Base-by-base conservation (phyloP, 2,329 filamentous ascomycete genomes). In the Cytospora piceicola region DNA sequence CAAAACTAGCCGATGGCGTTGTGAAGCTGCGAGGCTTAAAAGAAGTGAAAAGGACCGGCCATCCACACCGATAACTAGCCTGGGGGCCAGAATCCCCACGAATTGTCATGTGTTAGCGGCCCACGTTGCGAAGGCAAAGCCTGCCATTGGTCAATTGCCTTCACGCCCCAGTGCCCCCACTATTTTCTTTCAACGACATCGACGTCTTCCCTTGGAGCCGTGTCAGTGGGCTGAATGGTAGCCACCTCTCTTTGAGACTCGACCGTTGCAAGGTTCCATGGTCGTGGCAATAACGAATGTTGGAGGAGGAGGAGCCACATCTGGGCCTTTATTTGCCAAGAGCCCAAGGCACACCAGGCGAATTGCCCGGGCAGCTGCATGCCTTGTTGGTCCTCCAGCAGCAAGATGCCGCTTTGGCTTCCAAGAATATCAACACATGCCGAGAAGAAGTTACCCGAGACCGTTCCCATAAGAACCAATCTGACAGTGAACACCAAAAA, bases 61-160 rank as follows among this genome's bases (percentile, higher is more conserved):
- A 29, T 12, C 52, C 61, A 58, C 59, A 58, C 61, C 57, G 53
- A 57, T 58, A 52, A 58, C 12, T 14, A n/a, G 53, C 60, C 36
- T 32, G 42, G 29, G 46, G 54, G 27, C 39, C 46, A n/a, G 27
- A 22, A 32, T 36, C 66, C 55, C 56, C 66, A 63, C 66, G 63
- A 68, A 66, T 68, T 60, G 66, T 32, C 63, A 61, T 53, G 42
- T 53, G 46, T 17, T 59, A 58, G 55, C 53, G 58, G 59, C 30
- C 60, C 63, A 68, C 66, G 63, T 68, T 66, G 22, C 34, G 2
- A 6, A 4, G 29, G 27, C 7, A 22, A 36, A 3, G 34, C 24
- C n/a, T 57, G 11, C 53, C 15, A 68, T 68, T 68, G 63, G 66
- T 15, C 52, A 36, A 46, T 29, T 39, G 42, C 22, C 32, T 17